Evolutionary conservation across 2,329 filamentous ascomycete genomes (phyloP), one percentile per base, ranked within the genome.

Genomic region (Thelonectria discophora): DNA sequence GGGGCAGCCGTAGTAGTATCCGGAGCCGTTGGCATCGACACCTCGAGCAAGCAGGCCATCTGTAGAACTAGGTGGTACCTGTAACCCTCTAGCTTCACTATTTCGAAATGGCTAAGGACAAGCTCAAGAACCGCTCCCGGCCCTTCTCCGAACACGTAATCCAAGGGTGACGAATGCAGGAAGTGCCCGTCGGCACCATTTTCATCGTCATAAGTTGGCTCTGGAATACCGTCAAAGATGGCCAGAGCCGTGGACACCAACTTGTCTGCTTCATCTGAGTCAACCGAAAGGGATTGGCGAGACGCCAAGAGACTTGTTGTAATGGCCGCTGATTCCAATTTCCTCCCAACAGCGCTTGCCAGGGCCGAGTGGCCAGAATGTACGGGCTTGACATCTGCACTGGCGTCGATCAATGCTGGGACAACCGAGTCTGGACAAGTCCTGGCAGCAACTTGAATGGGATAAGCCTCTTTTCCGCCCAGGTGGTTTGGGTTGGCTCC

Each of bases 1-100:
- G 17, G 63, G 21, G 21, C 53, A 58, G 2, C 63, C 63, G 11
- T 62, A 65, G 42, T 64, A 53, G 32, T 65, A 40, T 7, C 63
- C 63, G 8, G 30, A 6, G 15, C 42, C 42, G 21, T 65, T 48
- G 9, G 62, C 39, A 2, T 47, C 7, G 18, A 59, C 50, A 2
- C 62, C 54, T 12, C 62, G 50, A 3, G 62, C 42, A 37, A 24
- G 7, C 49, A 48, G 12, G 50, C 30, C 42, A 65, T 64, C 13
- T 65, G 63, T 1, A 65, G 34, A 4, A 58, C 46, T 11, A 55
- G 40, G 2, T 7, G 50, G 13, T 55, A 64, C 21, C 49, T 55
- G 18, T 15, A 9, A 5, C 58, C 37, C 2, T 30, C 5, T 15
- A 8, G 45, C 54, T 15, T 15, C 27, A 18, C 32, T 1, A 43